These are phyloP conservation scores for Blumeria hordei DNA, from an alignment of 2,329 filamentous ascomycete species.

Conservation along the genomic window DNA sequence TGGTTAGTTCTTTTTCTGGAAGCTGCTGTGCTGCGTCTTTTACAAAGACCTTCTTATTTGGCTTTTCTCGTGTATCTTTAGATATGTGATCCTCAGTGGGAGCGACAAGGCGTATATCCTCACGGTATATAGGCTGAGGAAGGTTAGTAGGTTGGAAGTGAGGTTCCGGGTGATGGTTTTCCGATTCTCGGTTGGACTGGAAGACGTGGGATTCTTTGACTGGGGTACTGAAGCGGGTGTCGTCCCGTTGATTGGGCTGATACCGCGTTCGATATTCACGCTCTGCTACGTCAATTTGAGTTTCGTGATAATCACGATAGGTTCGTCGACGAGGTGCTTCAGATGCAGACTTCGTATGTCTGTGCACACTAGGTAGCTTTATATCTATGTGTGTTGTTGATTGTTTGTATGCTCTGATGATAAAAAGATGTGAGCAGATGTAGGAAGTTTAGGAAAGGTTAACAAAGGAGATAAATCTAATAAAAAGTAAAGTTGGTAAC, in stretches of 20 bases:
- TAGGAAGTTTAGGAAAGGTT: slow-evolving; percentile 5
- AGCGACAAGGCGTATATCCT: slow-evolving; percentile 9
- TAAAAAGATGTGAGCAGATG: slow-evolving; percentile 1
- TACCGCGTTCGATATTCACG: slow-evolving; percentile 39
- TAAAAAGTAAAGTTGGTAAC: slow-evolving; percentile 5
- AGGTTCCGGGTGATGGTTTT: slow-evolving; percentile 3
- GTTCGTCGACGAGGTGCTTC: slow-evolving; percentile 8
- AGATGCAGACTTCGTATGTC: slow-evolving; percentile 2
- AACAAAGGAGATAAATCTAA: slow-evolving; percentile 9
- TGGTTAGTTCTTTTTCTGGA: no score
- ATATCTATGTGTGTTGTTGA: slow-evolving; percentile 25
- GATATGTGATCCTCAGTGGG: slow-evolving; percentile 10
- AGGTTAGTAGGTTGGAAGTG: slow-evolving; percentile 14
- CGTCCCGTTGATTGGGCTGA: slow-evolving; percentile 21
- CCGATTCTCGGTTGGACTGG: no score
- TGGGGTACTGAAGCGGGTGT: slow-evolving; percentile 5
- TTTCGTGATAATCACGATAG: slow-evolving; percentile 7
- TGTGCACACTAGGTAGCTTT: slow-evolving; percentile 15
- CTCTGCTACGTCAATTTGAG: slow-evolving; percentile 34
- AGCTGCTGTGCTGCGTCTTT: no score
- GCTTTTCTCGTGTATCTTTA: slow-evolving; percentile 5
- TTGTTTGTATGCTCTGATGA: slow-evolving; percentile 16
- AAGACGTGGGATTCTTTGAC: slow-evolving; percentile 6
- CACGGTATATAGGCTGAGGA: slow-evolving; percentile 3
- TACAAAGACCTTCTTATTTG: no score